These are phyloP conservation scores for Suhomyces yuchorum DNA, from an alignment of 1,139 yeast genomes.

Conservation along the genomic window DNA sequence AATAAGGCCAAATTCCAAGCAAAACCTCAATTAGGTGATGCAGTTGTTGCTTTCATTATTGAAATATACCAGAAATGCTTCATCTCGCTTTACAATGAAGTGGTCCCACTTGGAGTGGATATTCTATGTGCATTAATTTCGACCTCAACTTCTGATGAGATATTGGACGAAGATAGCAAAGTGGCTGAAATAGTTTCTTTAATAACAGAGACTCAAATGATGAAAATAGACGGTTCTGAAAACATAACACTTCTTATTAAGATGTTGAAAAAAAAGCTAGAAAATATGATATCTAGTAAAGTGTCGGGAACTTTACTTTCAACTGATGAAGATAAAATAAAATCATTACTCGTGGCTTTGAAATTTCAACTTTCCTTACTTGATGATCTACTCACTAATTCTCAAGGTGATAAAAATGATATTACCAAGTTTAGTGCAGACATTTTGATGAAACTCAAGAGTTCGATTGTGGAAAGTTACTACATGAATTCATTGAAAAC, in stretches of 20 bases:
- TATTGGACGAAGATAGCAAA: slow-evolving; percentile 5
- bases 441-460: slow-evolving; percentile 20
- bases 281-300: slow-evolving; percentile 30
- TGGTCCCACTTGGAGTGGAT: slow-evolving; percentile 37
- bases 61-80: slow-evolving; percentile 33
- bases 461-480: slow-evolving; percentile 22
- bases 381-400: slow-evolving; percentile 19
- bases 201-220: slow-evolving; percentile 1
- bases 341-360: slow-evolving; percentile 30
- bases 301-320: slow-evolving; percentile 28
- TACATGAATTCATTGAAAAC: slow-evolving; percentile 12
- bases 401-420: slow-evolving; percentile 11
- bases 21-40: slow-evolving; percentile 26
- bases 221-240: neutral
- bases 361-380: slow-evolving; percentile 33
- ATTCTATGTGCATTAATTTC: slow-evolving; percentile 26
- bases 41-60: slow-evolving; percentile 27
- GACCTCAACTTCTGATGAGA: slow-evolving; percentile 5
- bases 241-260: slow-evolving; percentile 11
- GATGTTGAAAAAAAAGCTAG: slow-evolving; percentile 23
- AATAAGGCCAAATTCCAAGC: slow-evolving; percentile 23
- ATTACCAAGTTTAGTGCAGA: slow-evolving; percentile 14
- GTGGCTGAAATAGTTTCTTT: slow-evolving; percentile 6
- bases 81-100: slow-evolving; percentile 33
- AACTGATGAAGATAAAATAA: slow-evolving; percentile 37